These are phyloP conservation scores for Salix viminalis DNA, from an alignment of 345 rosid genomes.

Conservation along the genomic window DNA sequence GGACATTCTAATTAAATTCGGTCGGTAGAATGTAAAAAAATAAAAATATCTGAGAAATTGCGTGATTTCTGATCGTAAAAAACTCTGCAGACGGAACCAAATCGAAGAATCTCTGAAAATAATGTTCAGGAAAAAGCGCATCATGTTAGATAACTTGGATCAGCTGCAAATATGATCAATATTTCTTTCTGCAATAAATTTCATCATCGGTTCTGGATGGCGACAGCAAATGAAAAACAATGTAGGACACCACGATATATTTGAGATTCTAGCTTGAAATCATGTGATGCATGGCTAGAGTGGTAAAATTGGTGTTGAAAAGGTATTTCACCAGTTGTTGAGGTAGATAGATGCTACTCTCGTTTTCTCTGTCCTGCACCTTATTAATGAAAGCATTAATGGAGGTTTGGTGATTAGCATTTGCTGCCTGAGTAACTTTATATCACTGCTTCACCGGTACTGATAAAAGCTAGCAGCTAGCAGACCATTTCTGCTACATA, in stretches of 20 bases:
- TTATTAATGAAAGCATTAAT: constrained; percentile 6
- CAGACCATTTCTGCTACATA: not conserved
- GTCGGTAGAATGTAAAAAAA: not conserved
- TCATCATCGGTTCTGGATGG: not conserved
- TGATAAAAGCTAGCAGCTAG: not conserved
- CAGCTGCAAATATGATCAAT: not conserved
- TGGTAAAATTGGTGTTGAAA: not conserved
- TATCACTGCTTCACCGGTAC: not conserved
- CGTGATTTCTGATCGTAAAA: not conserved
- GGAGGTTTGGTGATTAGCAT: constrained; percentile 7
- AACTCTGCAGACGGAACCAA: too few species aligned
- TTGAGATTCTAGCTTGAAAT: too few species aligned
- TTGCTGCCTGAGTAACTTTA: not conserved
- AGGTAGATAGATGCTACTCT: not conserved
- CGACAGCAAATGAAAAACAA: not conserved
- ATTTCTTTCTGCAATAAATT: too few species aligned
- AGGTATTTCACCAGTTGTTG: not conserved
- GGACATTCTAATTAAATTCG: not conserved
- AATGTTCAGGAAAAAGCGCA: not conserved
- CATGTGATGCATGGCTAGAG: not conserved
- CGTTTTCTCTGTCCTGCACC: too few species aligned
- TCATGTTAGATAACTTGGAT: not conserved
- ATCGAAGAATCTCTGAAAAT: not conserved
- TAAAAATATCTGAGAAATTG: too few species aligned
- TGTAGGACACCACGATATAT: not conserved